Conservation (phyloP, 2,329 filamentous ascomycete genomes). For the Fonsecaea pedrosoi region DNA sequence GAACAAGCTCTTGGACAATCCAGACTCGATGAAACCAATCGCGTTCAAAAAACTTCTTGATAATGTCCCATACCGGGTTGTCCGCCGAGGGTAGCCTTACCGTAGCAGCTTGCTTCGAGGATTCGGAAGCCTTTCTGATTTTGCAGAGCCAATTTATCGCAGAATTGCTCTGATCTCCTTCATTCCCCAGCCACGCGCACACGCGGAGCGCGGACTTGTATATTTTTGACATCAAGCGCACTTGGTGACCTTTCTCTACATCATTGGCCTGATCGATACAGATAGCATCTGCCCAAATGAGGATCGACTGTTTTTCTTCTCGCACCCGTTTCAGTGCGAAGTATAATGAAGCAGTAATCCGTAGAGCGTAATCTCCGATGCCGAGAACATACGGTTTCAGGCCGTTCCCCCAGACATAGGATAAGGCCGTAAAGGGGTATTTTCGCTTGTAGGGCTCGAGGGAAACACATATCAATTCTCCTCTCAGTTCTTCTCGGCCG, state of each 20-base stretch:
- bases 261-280: constrained; percentile 12
- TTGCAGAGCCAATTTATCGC: constrained; percentile 1
- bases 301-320: not conserved
- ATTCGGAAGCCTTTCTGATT: not conserved
- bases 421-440: constrained; percentile 3
- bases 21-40: constrained; percentile 1
- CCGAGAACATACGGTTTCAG: not conserved
- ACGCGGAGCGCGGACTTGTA: not conserved
- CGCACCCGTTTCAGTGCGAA: not conserved
- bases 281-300: constrained; percentile 3
- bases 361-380: not conserved
- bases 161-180: constrained; percentile 2
- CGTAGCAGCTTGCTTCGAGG: not conserved
- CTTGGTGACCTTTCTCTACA: constrained; percentile 9
- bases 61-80: not conserved
- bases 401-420: constrained; percentile 2
- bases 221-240: constrained; percentile 5
- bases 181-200: constrained; percentile 1
- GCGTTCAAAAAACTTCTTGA: not conserved
- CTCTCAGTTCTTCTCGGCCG: not conserved
- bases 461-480: not conserved
- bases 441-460: not conserved
- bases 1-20: constrained; percentile 4
- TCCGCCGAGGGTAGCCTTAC: not conserved
- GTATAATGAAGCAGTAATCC: constrained; percentile 5